These are phyloP conservation scores for Oehlia diaphana DNA, from an alignment of 192 early-diverging fungal genomes.

Conservation along the genomic window DNA sequence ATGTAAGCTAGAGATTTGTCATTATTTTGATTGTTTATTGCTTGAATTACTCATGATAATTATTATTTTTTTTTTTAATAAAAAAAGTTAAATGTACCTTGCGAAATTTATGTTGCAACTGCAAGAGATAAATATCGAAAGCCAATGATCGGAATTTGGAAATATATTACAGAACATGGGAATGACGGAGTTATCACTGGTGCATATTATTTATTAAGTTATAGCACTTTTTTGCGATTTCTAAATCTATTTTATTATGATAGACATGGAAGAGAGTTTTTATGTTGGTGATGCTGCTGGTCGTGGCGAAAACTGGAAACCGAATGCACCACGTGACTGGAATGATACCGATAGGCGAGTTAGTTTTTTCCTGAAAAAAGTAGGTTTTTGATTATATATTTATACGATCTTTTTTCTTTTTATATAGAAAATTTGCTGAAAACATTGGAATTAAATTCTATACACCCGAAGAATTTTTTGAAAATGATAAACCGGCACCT, in stretches of 20 bases:
- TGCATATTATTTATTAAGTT: constrained; percentile 29
- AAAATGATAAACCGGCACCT: constrained; percentile 43
- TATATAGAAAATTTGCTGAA: constrained; percentile 70
- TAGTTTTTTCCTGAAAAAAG: neutral
- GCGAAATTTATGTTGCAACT: constrained; percentile 71
- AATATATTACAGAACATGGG: constrained; percentile 44
- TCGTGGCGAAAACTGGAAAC: constrained; percentile 63
- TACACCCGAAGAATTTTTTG: constrained; percentile 82
- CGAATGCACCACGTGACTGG: constrained; percentile 65
- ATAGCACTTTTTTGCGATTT: constrained; percentile 38
- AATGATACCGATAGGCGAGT: constrained; percentile 72
- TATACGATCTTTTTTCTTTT: neutral
- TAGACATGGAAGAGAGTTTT: constrained; percentile 65
- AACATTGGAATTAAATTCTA: constrained; percentile 74
- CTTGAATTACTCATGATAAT: neutral
- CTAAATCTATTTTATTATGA: constrained; percentile 7
- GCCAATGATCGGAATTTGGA: constrained; percentile 73
- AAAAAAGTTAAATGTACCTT: constrained; percentile 52
- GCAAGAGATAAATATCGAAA: constrained; percentile 73
- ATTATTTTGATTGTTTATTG: constrained; percentile 13
- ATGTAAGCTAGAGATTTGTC: constrained; percentile 18
- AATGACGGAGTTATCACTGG: constrained; percentile 46
- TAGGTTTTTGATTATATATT: constrained; percentile 5
- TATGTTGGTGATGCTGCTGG: constrained; percentile 97
- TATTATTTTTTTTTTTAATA: neutral